Base-by-base conservation (phyloP, 306 rosid genomes). In the Fragaria ananassa region DNA sequence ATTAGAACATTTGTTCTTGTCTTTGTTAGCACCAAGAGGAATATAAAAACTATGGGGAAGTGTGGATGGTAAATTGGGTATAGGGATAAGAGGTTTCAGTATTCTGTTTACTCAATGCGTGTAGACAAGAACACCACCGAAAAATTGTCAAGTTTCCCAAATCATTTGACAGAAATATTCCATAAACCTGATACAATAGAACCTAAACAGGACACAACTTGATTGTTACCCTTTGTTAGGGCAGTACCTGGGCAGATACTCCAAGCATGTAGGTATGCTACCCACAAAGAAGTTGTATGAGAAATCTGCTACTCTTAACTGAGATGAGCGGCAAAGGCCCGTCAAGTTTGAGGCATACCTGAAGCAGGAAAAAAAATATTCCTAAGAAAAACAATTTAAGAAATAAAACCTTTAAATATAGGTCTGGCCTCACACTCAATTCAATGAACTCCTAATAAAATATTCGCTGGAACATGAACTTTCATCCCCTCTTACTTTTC, bases 261-360 rank as follows among this genome's bases (percentile, higher is more conserved):
- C 82, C 93, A 96, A 85, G 88, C 99, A 96, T 70, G 87, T 87
- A 2, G 98, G 98, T 80, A 96, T 81, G 79, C 81, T 87, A 23
- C 99, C 99, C 76, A 87, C 97, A 74, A 96, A 87, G 83, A 87
- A 93, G 82, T 96, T 96, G 86, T 79, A 88, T 17, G 99, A 96
- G 78, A 96, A 91, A 80, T 96, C 97, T 66, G 90, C 99, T 53
- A 86, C 82, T 85, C 85, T 85, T 25, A 92, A 87, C 83, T 80
- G 91, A 79, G 91, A 56, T 27, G 76, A 81, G 51, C 82, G 93
- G 62, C 99, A 96, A 57, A 96, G 77, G 78, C 97, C 97, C 56
- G 97, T 82, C 72, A 61, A 75, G 34, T 45, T 77, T 83, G 93
- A 76, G 42, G 86, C 84, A 87, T 82, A 85, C 96, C 99, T 95